A percentile compares a stretch with the other conserved stretches of the same genome.
These are phyloP conservation scores for Rhodotorula sp. DNA, from an alignment of 1,284 basidiomycete species.

Conservation along the genomic window DNA sequence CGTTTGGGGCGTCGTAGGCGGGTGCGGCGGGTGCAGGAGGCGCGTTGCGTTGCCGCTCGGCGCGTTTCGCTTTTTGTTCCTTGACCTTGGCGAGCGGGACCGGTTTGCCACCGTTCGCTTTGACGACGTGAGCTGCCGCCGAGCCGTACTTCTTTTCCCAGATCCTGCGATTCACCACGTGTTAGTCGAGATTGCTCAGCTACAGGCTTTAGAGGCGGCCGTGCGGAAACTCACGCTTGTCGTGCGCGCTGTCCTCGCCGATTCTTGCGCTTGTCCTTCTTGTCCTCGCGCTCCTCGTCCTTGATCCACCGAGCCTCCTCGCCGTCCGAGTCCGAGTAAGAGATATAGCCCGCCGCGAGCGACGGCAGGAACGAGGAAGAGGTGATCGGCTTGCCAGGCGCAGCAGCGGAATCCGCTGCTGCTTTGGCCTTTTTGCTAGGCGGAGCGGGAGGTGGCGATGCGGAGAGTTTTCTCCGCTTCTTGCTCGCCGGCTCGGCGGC, in stretches of 20 bases:
- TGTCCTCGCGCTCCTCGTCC: conserved; percentile 53
- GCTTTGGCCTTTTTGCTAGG: conserved; percentile 40
- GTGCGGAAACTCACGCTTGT: conserved; percentile 67
- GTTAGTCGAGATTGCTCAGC: background rate
- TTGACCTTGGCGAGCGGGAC: conserved; percentile 36
- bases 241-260: conserved; percentile 86
- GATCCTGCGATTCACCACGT: conserved; percentile 60
- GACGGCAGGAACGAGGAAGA: conserved; percentile 83
- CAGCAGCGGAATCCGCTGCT: background rate
- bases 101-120: conserved; percentile 50
- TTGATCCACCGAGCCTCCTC: conserved; percentile 65
- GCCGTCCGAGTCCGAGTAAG: conserved; percentile 73
- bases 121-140: conserved; percentile 85
- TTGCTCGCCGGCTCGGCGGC: conserved; percentile 1
- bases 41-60: background rate
- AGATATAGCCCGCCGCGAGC: conserved; percentile 73
- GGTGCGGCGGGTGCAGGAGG: background rate
- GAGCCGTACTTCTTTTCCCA: conserved; percentile 96
- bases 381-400: conserved; percentile 41
- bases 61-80: conserved; percentile 15
- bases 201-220: background rate
- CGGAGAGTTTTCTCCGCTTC: conserved; percentile 31
- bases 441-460: conserved; percentile 12
- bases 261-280: conserved; percentile 65
- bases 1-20: background rate